phyloP scores from a whole-genome alignment of 2,329 filamentous ascomycete genomes.

The Madurella fahalii region DNA sequence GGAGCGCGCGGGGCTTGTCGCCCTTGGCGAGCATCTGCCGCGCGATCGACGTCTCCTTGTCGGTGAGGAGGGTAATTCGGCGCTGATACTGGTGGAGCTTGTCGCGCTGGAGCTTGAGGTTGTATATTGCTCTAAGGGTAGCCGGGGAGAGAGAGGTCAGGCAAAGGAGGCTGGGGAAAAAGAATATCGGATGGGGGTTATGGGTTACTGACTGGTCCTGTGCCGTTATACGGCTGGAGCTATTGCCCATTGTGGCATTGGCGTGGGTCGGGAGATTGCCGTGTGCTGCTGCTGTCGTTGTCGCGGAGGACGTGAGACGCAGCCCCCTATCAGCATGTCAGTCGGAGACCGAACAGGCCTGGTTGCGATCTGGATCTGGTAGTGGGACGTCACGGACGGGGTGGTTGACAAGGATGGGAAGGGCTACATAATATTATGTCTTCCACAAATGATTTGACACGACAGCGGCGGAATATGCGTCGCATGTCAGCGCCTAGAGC shows the following conservation, averaged over 20 bases:
- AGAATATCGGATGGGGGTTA: neutral
- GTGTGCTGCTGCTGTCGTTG: neutral
- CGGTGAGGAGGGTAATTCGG: conserved; percentile 79
- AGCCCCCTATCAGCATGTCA: neutral
- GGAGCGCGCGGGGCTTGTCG: conserved; percentile 75
- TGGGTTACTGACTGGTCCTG: conserved; percentile 73
- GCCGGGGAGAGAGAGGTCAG: conserved; percentile 9
- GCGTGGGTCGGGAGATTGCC: conserved; percentile 1
- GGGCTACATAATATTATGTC: too few species aligned
- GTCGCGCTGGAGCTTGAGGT: conserved; percentile 96
- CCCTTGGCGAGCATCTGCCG: conserved; percentile 74
- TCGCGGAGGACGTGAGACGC: neutral
- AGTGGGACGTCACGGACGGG: too few species aligned
- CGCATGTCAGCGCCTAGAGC: too few species aligned
- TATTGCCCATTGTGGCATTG: conserved; percentile 48
- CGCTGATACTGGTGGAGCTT: conserved; percentile 95
- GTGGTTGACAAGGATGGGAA: neutral
- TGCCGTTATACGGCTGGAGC: conserved; percentile 54
- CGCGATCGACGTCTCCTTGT: conserved; percentile 82
- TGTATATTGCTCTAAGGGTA: conserved; percentile 75
- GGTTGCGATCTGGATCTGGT: neutral
- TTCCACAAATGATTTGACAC: too few species aligned
- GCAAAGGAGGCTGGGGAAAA: conserved; percentile 1
- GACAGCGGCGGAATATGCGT: too few species aligned
- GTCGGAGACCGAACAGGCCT: neutral